Evolutionary conservation across 208 protist genomes (phyloP).

Genomic region (Acanthamoeba lenticulata): DNA sequence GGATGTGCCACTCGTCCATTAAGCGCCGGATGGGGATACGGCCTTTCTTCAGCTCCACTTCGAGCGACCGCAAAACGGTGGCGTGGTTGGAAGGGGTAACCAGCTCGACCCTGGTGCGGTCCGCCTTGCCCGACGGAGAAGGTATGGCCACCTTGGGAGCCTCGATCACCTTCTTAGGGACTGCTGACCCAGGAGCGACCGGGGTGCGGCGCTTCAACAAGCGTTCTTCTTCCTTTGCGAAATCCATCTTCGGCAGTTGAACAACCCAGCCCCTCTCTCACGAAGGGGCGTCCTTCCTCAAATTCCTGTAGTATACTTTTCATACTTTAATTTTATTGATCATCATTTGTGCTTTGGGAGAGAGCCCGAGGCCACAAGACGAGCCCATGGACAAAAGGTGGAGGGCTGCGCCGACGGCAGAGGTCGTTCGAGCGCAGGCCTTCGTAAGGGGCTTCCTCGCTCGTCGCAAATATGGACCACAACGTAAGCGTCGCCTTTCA

Average conservation of each 20-base stretch:
- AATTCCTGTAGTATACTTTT: too few relatives aligned
- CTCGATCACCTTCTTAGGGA: neutral
- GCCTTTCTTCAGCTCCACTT: conserved; percentile 15
- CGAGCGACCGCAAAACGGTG: neutral
- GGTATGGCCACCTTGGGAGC: neutral
- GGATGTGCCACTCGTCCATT: conserved; percentile 19
- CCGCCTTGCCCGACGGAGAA: neutral
- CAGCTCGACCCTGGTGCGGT: neutral
- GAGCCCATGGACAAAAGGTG: neutral
- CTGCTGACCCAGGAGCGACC: neutral
- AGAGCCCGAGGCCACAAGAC: too few relatives aligned
- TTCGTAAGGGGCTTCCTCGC: neutral
- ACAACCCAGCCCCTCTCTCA: too few relatives aligned
- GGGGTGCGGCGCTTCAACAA: neutral
- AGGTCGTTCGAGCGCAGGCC: conserved; percentile 46
- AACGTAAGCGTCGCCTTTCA: too few relatives aligned
- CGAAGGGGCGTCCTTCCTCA: too few relatives aligned
- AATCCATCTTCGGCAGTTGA: neutral
- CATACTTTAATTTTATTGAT: too few relatives aligned
- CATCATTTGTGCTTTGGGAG: too few relatives aligned
- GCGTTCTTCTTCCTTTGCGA: neutral
- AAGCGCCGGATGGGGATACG: neutral
- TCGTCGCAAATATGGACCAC: neutral
- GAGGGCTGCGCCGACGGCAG: neutral
- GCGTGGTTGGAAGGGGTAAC: conserved; percentile 22